Evolutionary conservation across 306 rosid genomes (phyloP).

Genomic region (Fragaria ananassa): DNA sequence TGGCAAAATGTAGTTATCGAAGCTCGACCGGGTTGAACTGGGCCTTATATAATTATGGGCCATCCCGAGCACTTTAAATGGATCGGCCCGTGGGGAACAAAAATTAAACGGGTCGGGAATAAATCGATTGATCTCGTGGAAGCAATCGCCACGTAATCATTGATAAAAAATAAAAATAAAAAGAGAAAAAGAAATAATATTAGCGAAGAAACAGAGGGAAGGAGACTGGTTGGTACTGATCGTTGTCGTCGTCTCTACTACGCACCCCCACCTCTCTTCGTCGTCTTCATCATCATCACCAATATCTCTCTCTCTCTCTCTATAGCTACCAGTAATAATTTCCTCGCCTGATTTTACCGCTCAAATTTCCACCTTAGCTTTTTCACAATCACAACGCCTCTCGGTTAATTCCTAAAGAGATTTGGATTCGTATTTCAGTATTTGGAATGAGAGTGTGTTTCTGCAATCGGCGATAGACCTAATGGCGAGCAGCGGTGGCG

Average conservation of each 20-base stretch:
- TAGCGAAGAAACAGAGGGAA: neutral
- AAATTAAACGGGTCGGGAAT: no score
- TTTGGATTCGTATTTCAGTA: slow-evolving; percentile 8
- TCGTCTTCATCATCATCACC: neutral
- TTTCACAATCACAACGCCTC: neutral
- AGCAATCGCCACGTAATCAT: neutral
- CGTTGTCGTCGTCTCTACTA: slow-evolving; percentile 13
- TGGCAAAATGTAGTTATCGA: no score
- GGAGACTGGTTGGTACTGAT: slow-evolving; percentile 32
- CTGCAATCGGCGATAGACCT: slow-evolving; percentile 26
- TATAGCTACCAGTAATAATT: slow-evolving; percentile 9
- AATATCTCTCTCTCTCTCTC: neutral
- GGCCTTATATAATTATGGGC: no score
- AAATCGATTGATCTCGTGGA: no score
- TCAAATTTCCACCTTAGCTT: neutral
- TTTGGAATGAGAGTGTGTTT: slow-evolving; percentile 19
- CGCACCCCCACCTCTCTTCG: slow-evolving; percentile 9
- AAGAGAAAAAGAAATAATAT: neutral
- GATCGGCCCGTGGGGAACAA: no score
- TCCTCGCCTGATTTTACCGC: neutral
- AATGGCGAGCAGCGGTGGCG: slow-evolving; percentile 65
- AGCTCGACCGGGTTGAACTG: no score
- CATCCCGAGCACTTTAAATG: no score
- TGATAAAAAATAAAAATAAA: neutral
- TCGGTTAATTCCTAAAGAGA: slow-evolving; percentile 25